Evolutionary conservation across 225 moss, liverwort and hornwort species (phyloP), one percentile per base, ranked within the genome.

Genomic region (Sphagnum contortum): DNA sequence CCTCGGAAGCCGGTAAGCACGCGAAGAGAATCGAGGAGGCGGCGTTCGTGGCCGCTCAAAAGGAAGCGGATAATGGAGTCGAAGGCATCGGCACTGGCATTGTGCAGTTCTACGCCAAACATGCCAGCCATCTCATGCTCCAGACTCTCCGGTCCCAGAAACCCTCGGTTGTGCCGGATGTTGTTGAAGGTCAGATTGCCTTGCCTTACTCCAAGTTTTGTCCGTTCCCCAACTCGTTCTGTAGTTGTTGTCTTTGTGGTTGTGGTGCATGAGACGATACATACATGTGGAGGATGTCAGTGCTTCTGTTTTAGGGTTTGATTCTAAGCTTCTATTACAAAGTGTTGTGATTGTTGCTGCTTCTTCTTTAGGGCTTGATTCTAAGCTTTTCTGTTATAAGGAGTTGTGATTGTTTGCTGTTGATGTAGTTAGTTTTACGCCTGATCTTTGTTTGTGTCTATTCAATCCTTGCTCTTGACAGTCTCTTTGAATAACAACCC

Each of bases 41-140:
- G 54, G 92, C 96, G 3, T 96, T 88, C 64, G 49, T 66, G 48
- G 80, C 72, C 4, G 95, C 92, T 47, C 71, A 82, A 73, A 71
- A 79, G 71, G 70, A 71, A 68, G 68, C 64, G 48, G 78, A 83
- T 52, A 87, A 73, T 8, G 82, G 85, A 66, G 70, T 70, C 45
- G 48, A n/a, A 8, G 78, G 75, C 5, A 72, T 80, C 9, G 81
- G 75, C 45, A 87, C 79, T 44, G 77, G 66, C 4, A 83, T 88
- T 66, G 77, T 96, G 10, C 82, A 83, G 80, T 65, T 87, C 57
- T 96, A 96, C 59, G 96, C 96, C 54, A 90, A 77, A 78, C 87
- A 83, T 52, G 92, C 92, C 5, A 96, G 96, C 72, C 78, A 87
- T 75, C 66, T 90, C 61, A 92, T 96, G 87, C 73, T 92, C 51